phyloP scores from a whole-genome alignment of 192 early-diverging fungal genomes.

The Backusella australiensis region DNA sequence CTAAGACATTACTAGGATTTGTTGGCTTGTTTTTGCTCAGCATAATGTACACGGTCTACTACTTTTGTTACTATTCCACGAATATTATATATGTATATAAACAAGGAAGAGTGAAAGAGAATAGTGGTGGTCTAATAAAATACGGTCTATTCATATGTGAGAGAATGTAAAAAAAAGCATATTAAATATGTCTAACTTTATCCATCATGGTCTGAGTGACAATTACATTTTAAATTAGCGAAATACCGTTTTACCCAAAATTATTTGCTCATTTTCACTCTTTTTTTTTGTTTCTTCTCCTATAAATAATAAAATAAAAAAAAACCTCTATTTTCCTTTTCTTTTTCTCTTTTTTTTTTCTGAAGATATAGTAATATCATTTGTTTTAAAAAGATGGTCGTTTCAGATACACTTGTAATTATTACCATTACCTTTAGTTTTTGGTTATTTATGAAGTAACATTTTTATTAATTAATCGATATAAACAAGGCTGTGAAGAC shows the following conservation, averaged over 20 bases:
- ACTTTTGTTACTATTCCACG: neutral
- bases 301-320: neutral
- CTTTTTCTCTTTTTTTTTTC: neutral
- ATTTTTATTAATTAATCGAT: neutral
- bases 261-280: neutral
- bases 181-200: neutral
- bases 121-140: neutral
- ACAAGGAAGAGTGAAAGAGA: neutral
- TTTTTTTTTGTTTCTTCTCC: neutral
- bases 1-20: neutral
- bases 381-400: neutral
- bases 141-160: neutral
- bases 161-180: neutral
- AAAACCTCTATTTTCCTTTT: neutral
- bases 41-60: neutral
- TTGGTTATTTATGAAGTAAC: neutral
- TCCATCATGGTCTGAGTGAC: neutral
- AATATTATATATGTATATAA: neutral
- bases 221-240: neutral
- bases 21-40: neutral
- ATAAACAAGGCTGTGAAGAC: constrained; percentile 2
- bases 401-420: neutral
- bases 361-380: neutral
- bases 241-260: constrained; percentile 4
- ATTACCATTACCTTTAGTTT: neutral